These are phyloP conservation scores for Plasmodium inui DNA, from an alignment of 169 alveolate species.

Conservation along the genomic window DNA sequence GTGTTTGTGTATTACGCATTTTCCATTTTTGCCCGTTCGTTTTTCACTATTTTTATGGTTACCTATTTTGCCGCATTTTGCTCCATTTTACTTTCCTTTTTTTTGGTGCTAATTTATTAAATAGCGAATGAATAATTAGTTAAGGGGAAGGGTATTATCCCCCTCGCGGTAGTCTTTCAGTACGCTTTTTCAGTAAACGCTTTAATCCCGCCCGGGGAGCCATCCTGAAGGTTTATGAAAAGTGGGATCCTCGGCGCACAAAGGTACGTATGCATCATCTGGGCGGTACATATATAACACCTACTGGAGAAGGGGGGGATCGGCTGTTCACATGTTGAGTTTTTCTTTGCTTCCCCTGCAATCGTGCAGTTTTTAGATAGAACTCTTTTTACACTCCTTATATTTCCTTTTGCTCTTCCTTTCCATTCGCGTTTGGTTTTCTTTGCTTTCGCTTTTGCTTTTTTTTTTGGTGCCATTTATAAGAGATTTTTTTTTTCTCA, in stretches of 20 bases:
- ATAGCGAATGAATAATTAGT: background rate
- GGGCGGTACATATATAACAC: background rate
- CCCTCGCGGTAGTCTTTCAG: background rate
- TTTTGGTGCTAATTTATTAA: slow-evolving; percentile 2
- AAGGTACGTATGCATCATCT: background rate
- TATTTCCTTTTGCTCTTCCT: background rate
- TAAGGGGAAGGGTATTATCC: background rate
- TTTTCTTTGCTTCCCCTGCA: background rate
- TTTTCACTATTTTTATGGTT: background rate
- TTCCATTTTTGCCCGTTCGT: background rate
- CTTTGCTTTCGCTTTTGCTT: background rate
- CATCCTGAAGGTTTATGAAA: background rate
- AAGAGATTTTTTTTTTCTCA: background rate
- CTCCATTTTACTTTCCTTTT: too few relatives aligned
- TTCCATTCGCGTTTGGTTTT: background rate
- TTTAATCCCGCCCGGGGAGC: background rate
- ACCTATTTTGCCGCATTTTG: background rate
- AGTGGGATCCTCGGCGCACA: background rate
- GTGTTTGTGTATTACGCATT: background rate
- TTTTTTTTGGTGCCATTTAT: background rate
- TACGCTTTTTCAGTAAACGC: background rate
- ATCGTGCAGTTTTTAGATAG: background rate
- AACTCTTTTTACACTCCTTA: background rate
- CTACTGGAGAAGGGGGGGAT: background rate
- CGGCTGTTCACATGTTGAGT: background rate